phyloP scores from a whole-genome alignment of 176 grass and related monocot species.

The Chrysopogon serrulatus region DNA sequence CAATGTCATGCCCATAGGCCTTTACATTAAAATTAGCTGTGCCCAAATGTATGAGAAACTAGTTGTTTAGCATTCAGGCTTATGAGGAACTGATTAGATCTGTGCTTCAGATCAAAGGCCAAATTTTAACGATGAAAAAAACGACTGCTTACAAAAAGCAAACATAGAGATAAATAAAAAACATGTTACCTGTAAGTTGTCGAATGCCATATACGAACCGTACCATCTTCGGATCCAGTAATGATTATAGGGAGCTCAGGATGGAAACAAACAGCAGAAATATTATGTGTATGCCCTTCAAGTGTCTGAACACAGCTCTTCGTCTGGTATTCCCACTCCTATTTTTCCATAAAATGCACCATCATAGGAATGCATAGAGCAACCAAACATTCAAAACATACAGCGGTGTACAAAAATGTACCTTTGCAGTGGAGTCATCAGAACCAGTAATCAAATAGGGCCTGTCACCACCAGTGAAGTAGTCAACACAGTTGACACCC shows the following conservation, averaged over 20 bases:
- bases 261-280: conserved; percentile 98
- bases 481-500: conserved; percentile 98
- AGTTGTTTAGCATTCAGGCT: background rate
- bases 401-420: conserved; percentile 19
- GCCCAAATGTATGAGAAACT: background rate
- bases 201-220: conserved; percentile 95
- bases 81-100: background rate
- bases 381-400: conserved; percentile 9
- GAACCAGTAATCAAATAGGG: conserved; percentile 99
- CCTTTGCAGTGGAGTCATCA: conserved; percentile 98
- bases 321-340: conserved; percentile 99
- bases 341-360: conserved; percentile 32
- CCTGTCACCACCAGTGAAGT: conserved; percentile 97
- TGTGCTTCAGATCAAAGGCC: background rate
- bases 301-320: conserved; percentile 98
- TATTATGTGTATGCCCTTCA: conserved; percentile 96
- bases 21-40: background rate
- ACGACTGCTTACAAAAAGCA: background rate
- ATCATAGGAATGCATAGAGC: conserved; percentile 16
- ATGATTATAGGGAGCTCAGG: conserved; percentile 98
- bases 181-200: conserved; percentile 82
- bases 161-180: conserved; percentile 2
- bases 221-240: conserved; percentile 98
- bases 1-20: background rate
- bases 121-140: conserved; percentile 2